A percentile compares a stretch with the other conserved stretches of the same genome.
Evolutionary conservation across 2,329 filamentous ascomycete genomes (phyloP).

Genomic region (Trichoderma polysporum): DNA sequence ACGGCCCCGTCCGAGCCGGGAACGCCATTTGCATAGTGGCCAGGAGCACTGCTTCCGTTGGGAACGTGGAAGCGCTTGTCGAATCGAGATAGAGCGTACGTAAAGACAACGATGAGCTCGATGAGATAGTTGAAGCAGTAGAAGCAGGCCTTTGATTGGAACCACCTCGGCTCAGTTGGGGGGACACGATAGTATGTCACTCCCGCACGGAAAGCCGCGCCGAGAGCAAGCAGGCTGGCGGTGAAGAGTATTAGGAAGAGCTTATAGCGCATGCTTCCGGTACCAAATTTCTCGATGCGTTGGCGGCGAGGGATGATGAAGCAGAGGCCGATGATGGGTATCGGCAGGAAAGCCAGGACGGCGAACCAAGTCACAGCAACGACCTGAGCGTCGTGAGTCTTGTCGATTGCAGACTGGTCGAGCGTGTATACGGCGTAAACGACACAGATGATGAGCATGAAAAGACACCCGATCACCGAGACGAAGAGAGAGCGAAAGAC

Average conservation of each 20-base stretch:
- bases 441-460: slow-evolving; percentile 64
- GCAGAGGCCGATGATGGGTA: slow-evolving; percentile 54
- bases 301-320: slow-evolving; percentile 48
- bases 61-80: slow-evolving; percentile 76
- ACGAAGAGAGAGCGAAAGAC: slow-evolving; percentile 59
- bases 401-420: slow-evolving; percentile 44
- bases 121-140: slow-evolving; percentile 77
- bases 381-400: slow-evolving; percentile 65
- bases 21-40: slow-evolving; percentile 43
- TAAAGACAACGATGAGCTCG: slow-evolving; percentile 67
- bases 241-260: slow-evolving; percentile 61
- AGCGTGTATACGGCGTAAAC: slow-evolving; percentile 69
- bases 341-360: slow-evolving; percentile 58
- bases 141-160: slow-evolving; percentile 69
- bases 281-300: slow-evolving; percentile 53
- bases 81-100: slow-evolving; percentile 67
- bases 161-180: slow-evolving; percentile 61
- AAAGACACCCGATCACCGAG: slow-evolving; percentile 57
- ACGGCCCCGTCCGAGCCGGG: neutral
- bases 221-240: slow-evolving; percentile 61
- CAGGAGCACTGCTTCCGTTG: slow-evolving; percentile 62
- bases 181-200: slow-evolving; percentile 55
- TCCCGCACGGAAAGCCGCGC: slow-evolving; percentile 67
- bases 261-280: slow-evolving; percentile 66
- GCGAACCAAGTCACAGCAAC: slow-evolving; percentile 63